These are phyloP conservation scores for Truncatella angustata DNA, from an alignment of 2,329 filamentous ascomycete genomes.

Conservation along the genomic window DNA sequence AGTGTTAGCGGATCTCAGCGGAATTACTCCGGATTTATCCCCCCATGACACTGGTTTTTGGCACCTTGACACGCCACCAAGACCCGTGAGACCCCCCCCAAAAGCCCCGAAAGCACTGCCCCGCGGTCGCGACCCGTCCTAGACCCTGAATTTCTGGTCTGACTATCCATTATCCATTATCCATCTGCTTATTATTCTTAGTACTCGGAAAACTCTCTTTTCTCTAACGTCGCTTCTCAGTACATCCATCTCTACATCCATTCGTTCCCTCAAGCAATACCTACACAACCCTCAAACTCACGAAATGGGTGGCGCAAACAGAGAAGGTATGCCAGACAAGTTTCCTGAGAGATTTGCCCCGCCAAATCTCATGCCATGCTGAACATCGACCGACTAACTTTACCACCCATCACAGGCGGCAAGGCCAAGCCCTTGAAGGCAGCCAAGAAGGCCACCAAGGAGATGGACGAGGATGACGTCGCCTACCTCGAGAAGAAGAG, in stretches of 20 bases:
- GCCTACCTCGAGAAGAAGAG: conserved; percentile 81
- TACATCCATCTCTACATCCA: neutral
- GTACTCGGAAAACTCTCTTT: neutral
- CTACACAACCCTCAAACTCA: conserved; percentile 2
- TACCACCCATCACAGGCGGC: conserved; percentile 55
- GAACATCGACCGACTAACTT: conserved; percentile 10
- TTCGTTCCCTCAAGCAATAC: too few relatives aligned
- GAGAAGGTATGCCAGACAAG: conserved; percentile 52
- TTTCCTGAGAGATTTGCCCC: neutral
- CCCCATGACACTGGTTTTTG: neutral
- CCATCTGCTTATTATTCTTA: neutral
- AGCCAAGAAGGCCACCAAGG: conserved; percentile 79
- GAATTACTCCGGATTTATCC: conserved; percentile 1
- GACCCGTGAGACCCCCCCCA: too few relatives aligned
- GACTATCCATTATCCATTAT: neutral
- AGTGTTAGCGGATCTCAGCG: neutral
- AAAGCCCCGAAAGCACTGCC: conserved; percentile 14
- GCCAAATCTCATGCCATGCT: neutral
- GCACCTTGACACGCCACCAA: neutral
- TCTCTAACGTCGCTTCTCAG: conserved; percentile 2
- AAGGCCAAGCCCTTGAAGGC: conserved; percentile 85
- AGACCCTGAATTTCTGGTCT: conserved; percentile 2
- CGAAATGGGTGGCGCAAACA: conserved; percentile 64
- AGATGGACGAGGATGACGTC: conserved; percentile 83
- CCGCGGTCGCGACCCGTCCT: conserved; percentile 19